phyloP scores from a whole-genome alignment of 768 basidiomycete genomes.

The Tremella fuciformis region DNA sequence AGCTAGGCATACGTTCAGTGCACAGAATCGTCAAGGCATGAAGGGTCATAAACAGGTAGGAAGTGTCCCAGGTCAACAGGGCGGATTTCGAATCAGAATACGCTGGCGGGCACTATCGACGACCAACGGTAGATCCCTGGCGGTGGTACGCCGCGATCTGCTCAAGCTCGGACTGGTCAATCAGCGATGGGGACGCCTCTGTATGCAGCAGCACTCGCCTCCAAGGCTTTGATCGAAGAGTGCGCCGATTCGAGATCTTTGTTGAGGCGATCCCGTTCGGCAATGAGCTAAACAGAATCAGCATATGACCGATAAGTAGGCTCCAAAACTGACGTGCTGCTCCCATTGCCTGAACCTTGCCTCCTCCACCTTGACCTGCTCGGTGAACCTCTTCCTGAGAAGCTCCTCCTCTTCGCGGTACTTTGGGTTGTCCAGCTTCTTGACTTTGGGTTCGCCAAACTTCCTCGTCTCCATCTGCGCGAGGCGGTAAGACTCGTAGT shows the following conservation, averaged over 20 bases:
- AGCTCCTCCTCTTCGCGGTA: slow-evolving; percentile 99
- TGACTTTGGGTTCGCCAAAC: slow-evolving; percentile 96
- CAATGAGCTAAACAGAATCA: slow-evolving; percentile 74
- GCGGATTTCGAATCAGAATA: neutral
- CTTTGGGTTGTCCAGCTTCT: slow-evolving; percentile 98
- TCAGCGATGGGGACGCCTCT: slow-evolving; percentile 7
- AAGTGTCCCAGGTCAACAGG: neutral
- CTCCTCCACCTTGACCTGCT: slow-evolving; percentile 99
- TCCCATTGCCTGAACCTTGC: slow-evolving; percentile 98
- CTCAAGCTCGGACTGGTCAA: slow-evolving; percentile 46
- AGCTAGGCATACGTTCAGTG: no score
- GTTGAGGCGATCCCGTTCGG: slow-evolving; percentile 97
- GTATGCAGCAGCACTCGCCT: slow-evolving; percentile 35
- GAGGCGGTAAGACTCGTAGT: slow-evolving; percentile 97
- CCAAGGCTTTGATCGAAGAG: slow-evolving; percentile 50
- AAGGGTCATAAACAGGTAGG: slow-evolving; percentile 10
- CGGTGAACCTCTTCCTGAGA: slow-evolving; percentile 94
- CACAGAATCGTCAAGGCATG: slow-evolving; percentile 5
- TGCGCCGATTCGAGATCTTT: slow-evolving; percentile 89
- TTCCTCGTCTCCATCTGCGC: slow-evolving; percentile 99
- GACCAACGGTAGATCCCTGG: slow-evolving; percentile 42
- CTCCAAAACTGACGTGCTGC: slow-evolving; percentile 70
- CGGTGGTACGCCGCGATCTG: slow-evolving; percentile 48
- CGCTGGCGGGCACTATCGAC: slow-evolving; percentile 23
- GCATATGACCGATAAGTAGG: neutral